These are phyloP conservation scores for Fragaria ananassa DNA, from an alignment of 306 rosid species.

Conservation along the genomic window DNA sequence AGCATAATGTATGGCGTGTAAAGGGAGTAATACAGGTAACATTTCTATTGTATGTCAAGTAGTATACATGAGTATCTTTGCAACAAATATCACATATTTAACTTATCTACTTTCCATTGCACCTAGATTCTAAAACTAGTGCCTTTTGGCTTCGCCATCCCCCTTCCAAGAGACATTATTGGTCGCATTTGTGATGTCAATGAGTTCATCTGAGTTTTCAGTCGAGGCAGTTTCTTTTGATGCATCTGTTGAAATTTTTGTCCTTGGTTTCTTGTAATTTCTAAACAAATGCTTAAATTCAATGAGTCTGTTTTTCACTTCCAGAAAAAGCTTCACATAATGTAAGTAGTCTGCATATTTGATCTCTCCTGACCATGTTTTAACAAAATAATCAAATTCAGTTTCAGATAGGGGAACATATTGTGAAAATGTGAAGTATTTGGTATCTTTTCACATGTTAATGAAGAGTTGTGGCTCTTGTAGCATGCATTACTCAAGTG, in stretches of 20 bases:
- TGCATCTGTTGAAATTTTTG: neutral
- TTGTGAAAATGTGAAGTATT: neutral
- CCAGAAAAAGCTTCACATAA: neutral
- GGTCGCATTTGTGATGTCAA: neutral
- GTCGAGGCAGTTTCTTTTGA: neutral
- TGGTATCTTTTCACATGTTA: neutral
- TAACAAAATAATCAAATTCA: neutral
- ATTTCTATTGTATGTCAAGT: neutral
- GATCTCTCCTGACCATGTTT: neutral
- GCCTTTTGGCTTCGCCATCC: neutral
- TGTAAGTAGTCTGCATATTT: neutral
- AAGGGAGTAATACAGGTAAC: constrained; percentile 83
- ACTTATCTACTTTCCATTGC: constrained; percentile 10
- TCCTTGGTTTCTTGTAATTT: constrained; percentile 2
- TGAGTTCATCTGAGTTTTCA: neutral
- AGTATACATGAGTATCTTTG: constrained; percentile 7
- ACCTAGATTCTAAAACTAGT: neutral
- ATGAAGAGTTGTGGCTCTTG: neutral
- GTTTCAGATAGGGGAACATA: neutral
- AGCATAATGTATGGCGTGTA: constrained; percentile 93
- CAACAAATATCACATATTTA: neutral
- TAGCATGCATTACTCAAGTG: neutral
- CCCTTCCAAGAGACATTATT: neutral
- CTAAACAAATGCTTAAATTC: neutral
- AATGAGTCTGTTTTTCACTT: neutral